Evolutionary conservation across 2,329 filamentous ascomycete genomes (phyloP).

Genomic region (Fusarium keratoplasticum): DNA sequence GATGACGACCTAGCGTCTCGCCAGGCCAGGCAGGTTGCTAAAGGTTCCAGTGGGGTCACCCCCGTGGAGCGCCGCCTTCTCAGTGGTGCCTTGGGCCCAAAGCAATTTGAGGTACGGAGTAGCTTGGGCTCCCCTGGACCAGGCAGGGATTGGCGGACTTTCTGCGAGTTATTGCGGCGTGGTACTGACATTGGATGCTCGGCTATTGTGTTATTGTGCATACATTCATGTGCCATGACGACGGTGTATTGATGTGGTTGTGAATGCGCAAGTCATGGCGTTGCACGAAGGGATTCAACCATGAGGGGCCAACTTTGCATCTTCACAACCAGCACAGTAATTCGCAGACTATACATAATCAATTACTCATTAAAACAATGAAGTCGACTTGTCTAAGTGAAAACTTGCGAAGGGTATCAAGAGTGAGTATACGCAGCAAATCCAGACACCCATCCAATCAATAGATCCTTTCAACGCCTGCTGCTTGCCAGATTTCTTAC

Average conservation of each 20-base stretch:
- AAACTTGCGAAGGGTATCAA: constrained; percentile 41
- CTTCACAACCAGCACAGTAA: not conserved
- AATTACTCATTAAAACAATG: constrained; percentile 3
- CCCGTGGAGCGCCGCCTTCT: constrained; percentile 11
- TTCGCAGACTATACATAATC: not conserved
- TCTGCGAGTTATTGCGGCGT: not conserved
- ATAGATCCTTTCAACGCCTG: constrained; percentile 19
- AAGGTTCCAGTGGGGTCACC: constrained; percentile 31
- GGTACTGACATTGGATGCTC: not conserved
- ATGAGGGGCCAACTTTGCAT: not conserved
- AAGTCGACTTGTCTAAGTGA: constrained; percentile 26
- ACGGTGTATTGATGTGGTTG: not conserved
- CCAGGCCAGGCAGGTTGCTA: constrained; percentile 22
- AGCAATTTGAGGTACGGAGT: constrained; percentile 34
- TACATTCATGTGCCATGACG: constrained; percentile 18
- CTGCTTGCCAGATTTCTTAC: constrained; percentile 2
- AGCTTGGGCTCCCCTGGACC: constrained; percentile 29
- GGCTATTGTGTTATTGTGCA: constrained; percentile 16
- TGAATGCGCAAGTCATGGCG: not conserved
- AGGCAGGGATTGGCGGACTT: constrained; percentile 30
- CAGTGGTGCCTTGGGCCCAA: constrained; percentile 9
- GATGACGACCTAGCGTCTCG: constrained; percentile 24
- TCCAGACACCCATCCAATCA: not conserved
- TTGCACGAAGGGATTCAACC: not conserved
- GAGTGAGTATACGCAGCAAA: constrained; percentile 34